Conservation (phyloP, 495 filamentous ascomycete species). For the Cudoniella acicularis region DNA sequence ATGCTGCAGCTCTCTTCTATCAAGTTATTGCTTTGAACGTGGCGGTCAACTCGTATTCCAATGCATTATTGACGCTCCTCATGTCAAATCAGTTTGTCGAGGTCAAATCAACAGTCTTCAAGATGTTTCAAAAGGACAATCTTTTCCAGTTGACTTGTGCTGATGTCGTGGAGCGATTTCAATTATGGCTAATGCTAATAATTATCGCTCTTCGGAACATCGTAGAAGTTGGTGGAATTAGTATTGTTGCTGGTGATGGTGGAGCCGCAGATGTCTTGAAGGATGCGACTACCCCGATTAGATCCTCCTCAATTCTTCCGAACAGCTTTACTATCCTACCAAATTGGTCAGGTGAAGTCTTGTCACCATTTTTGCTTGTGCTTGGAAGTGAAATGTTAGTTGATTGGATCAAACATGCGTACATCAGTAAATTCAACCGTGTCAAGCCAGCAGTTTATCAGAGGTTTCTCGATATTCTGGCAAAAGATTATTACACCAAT, state of each 20-base stretch:
- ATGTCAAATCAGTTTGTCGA: slow-evolving; percentile 97
- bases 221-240: slow-evolving; percentile 79
- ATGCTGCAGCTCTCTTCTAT: slow-evolving; percentile 86
- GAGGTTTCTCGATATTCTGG: slow-evolving; percentile 85
- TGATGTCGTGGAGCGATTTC: slow-evolving; percentile 95
- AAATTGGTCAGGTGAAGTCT: slow-evolving; percentile 79
- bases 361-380: slow-evolving; percentile 88
- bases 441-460: slow-evolving; percentile 84
- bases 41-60: slow-evolving; percentile 97
- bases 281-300: slow-evolving; percentile 41
- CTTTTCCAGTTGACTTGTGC: slow-evolving; percentile 95
- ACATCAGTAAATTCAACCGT: slow-evolving; percentile 98
- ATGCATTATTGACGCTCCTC: slow-evolving; percentile 85
- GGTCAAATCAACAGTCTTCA: slow-evolving; percentile 96
- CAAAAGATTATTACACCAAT: slow-evolving; percentile 97
- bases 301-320: slow-evolving; percentile 66
- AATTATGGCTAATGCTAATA: slow-evolving; percentile 92
- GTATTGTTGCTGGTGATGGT: slow-evolving; percentile 43
- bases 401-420: slow-evolving; percentile 96
- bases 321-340: slow-evolving; percentile 81
- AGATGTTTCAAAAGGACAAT: slow-evolving; percentile 96
- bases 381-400: slow-evolving; percentile 95
- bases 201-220: slow-evolving; percentile 96
- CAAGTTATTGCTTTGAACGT: slow-evolving; percentile 98
- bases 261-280: slow-evolving; percentile 36